These are phyloP conservation scores for Corchorus olitorius DNA, from an alignment of 345 rosid species.

Conservation along the genomic window DNA sequence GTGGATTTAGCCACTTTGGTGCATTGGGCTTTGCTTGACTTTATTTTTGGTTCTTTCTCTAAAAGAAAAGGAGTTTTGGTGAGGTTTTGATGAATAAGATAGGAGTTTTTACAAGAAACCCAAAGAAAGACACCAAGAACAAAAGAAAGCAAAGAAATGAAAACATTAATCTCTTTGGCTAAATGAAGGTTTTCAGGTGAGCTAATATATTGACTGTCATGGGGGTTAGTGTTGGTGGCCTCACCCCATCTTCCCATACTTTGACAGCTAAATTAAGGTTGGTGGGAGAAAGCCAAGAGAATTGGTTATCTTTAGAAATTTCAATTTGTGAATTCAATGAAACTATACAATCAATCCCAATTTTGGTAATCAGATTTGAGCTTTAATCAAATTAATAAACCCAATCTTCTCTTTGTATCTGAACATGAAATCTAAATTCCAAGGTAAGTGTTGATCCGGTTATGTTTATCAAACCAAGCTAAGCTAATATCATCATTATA, in stretches of 20 bases:
- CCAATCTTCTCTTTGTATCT: neutral
- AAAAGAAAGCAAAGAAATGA: neutral
- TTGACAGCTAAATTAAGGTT: slow-evolving; percentile 28
- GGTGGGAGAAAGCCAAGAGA: slow-evolving; percentile 9
- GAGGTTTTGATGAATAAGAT: slow-evolving; percentile 25
- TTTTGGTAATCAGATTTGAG: neutral
- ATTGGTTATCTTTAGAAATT: neutral
- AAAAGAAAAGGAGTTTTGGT: slow-evolving; percentile 28
- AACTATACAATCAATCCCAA: neutral
- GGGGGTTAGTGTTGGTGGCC: slow-evolving; percentile 40
- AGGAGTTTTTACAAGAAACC: slow-evolving; percentile 9
- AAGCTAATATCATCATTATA: neutral
- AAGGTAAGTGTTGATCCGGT: neutral
- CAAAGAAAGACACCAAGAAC: slow-evolving; percentile 21
- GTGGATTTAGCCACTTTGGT: neutral
- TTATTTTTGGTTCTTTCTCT: neutral
- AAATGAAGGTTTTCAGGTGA: slow-evolving; percentile 35
- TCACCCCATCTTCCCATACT: slow-evolving; percentile 19
- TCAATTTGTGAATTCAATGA: neutral
- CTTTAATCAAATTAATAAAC: neutral
- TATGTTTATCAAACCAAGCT: neutral
- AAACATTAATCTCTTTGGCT: slow-evolving; percentile 6
- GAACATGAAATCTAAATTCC: neutral
- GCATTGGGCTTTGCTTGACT: slow-evolving; percentile 14
- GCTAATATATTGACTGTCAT: slow-evolving; percentile 47